Evolutionary conservation across 108 stramenopile species (phyloP).

Genomic region (Conticribra weissflogii): DNA sequence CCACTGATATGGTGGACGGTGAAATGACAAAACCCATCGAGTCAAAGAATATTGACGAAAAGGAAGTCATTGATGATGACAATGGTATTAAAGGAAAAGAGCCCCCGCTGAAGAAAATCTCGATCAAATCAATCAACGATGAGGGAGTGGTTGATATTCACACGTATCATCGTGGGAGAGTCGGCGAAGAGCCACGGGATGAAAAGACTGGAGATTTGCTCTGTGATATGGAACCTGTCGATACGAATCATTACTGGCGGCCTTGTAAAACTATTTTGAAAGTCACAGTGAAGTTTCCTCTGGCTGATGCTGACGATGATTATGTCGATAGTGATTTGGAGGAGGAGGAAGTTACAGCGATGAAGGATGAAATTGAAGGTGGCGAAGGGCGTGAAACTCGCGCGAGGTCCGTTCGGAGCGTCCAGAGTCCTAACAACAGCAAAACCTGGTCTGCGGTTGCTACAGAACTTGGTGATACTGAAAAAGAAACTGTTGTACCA

Average conservation of each 20-base stretch:
- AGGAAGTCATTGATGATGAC: not conserved
- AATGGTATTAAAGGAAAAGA: slow-evolving; percentile 2
- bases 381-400: not conserved
- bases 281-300: slow-evolving; percentile 63
- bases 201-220: slow-evolving; percentile 59
- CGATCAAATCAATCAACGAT: slow-evolving; percentile 18
- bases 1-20: too few relatives aligned
- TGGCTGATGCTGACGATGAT: slow-evolving; percentile 40
- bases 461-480: not conserved
- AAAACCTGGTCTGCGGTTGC: not conserved
- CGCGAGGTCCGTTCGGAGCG: not conserved
- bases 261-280: slow-evolving; percentile 39
- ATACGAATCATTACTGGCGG: slow-evolving; percentile 66
- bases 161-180: slow-evolving; percentile 76
- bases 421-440: slow-evolving; percentile 7
- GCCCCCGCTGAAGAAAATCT: slow-evolving; percentile 12
- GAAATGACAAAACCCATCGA: too few relatives aligned
- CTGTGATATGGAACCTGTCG: slow-evolving; percentile 57
- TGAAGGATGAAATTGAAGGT: slow-evolving; percentile 6
- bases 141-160: slow-evolving; percentile 62
- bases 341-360: not conserved
- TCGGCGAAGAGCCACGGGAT: slow-evolving; percentile 74
- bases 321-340: slow-evolving; percentile 14
- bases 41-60: too few relatives aligned
- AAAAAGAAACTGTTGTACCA: slow-evolving; percentile 9